These are phyloP conservation scores for Ganoderma leucocontextum DNA, from an alignment of 1,284 basidiomycete genomes.

Conservation along the genomic window DNA sequence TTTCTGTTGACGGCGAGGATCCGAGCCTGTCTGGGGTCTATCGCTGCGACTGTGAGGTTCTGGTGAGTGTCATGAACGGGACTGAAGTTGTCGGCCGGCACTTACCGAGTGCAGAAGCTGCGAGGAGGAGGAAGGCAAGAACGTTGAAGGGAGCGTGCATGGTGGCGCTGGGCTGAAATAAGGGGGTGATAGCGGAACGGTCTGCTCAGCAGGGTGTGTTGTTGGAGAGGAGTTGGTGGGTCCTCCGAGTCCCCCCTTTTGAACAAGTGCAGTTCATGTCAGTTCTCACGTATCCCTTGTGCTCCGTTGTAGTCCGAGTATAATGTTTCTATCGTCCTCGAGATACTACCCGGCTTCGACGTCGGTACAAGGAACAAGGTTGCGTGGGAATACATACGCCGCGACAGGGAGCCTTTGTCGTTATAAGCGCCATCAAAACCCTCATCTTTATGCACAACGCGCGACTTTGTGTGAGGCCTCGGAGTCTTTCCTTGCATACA, in stretches of 20 bases:
- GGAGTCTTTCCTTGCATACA: background rate
- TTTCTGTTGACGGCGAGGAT: constrained; percentile 7
- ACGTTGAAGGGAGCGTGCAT: constrained; percentile 8
- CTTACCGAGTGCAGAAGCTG: background rate
- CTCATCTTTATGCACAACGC: background rate
- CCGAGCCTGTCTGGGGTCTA: constrained; percentile 1
- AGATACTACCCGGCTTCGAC: background rate
- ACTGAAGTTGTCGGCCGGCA: background rate
- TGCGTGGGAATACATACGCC: constrained; percentile 7
- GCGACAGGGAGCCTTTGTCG: background rate
- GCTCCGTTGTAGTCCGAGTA: background rate
- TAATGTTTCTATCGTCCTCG: background rate
- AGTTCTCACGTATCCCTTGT: constrained; percentile 4
- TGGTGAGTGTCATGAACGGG: background rate
- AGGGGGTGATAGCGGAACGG: background rate
- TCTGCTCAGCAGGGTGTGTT: background rate
- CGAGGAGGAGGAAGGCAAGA: constrained; percentile 8
- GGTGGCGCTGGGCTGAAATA: background rate
- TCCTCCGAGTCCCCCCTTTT: background rate
- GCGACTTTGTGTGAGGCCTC: background rate
- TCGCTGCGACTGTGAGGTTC: background rate
- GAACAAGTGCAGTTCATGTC: background rate
- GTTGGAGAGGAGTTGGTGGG: background rate
- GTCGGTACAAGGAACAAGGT: constrained; percentile 1
- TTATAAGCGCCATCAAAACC: background rate